phyloP scores from a whole-genome alignment of 1,284 basidiomycete species.

The Xerocomus amazonicus region DNA sequence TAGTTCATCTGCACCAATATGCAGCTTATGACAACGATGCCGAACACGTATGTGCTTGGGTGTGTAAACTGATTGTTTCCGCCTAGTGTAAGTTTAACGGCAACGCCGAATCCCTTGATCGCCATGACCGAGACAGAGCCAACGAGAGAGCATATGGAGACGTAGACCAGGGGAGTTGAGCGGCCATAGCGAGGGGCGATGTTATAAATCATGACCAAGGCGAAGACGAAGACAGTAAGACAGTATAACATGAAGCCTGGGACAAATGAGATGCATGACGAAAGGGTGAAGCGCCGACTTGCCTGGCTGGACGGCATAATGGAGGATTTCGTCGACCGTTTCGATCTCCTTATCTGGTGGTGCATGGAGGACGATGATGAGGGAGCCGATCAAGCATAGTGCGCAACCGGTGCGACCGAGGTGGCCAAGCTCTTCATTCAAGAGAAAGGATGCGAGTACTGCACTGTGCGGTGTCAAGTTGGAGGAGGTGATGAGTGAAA shows the following conservation, averaged over 20 bases:
- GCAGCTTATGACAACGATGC: constrained; percentile 77
- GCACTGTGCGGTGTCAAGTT: constrained; percentile 53
- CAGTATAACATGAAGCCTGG: constrained; percentile 89
- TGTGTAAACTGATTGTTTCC: constrained; percentile 97
- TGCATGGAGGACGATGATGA: constrained; percentile 96
- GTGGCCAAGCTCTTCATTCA: constrained; percentile 92
- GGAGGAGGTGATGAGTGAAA: background rate
- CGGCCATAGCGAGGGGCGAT: constrained; percentile 88
- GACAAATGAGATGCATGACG: constrained; percentile 5
- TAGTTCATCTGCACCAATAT: constrained; percentile 98
- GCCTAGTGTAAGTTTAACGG: constrained; percentile 90
- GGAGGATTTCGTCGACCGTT: constrained; percentile 92
- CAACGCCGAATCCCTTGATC: constrained; percentile 95
- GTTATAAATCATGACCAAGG: constrained; percentile 83
- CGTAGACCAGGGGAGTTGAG: constrained; percentile 87
- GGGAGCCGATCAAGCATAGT: constrained; percentile 85
- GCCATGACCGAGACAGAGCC: constrained; percentile 91
- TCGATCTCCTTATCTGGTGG: constrained; percentile 93
- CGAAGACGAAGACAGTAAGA: constrained; percentile 78
- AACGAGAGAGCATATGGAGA: constrained; percentile 89
- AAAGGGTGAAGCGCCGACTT: constrained; percentile 22
- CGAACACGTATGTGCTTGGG: constrained; percentile 94
- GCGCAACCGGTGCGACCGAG: constrained; percentile 92
- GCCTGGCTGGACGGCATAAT: constrained; percentile 90
- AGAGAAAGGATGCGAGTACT: constrained; percentile 87